Evolutionary conservation across 768 basidiomycete genomes (phyloP).

Genomic region (Clavulina sp.): DNA sequence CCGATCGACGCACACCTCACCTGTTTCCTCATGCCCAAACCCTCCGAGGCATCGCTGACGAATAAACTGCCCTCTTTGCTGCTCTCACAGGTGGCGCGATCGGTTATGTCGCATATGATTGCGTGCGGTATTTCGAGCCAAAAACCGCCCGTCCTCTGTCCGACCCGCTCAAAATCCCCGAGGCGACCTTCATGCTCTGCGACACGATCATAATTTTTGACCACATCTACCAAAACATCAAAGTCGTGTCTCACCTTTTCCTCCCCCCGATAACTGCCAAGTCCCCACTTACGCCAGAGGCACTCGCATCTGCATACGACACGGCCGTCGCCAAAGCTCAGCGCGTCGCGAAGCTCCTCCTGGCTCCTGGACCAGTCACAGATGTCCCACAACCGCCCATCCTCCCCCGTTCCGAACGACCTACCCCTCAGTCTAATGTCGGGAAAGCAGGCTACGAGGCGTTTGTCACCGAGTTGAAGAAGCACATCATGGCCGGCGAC

Average conservation of each 20-base stretch:
- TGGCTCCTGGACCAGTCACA: constrained; percentile 35
- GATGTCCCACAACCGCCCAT: constrained; percentile 38
- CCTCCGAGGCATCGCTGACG: neutral
- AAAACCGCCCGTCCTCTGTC: constrained; percentile 54
- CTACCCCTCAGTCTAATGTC: constrained; percentile 52
- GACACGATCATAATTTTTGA: constrained; percentile 94
- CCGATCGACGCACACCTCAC: too few relatives aligned
- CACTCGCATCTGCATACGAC: constrained; percentile 72
- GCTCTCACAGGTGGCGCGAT: constrained; percentile 62
- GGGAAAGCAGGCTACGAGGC: constrained; percentile 82
- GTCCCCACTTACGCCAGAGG: constrained; percentile 13
- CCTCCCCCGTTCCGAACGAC: constrained; percentile 34
- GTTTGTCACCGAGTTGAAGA: constrained; percentile 82
- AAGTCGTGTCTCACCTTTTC: constrained; percentile 93
- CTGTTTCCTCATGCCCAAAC: neutral
- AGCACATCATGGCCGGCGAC: constrained; percentile 89
- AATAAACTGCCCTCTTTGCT: neutral
- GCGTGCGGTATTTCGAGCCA: constrained; percentile 92
- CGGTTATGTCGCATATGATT: constrained; percentile 94
- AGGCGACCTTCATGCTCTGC: constrained; percentile 91
- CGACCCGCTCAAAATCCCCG: constrained; percentile 80
- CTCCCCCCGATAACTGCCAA: constrained; percentile 31
- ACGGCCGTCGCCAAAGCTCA: constrained; percentile 72
- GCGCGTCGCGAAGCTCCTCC: constrained; percentile 54
- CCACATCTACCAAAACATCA: constrained; percentile 87